A percentile compares a stretch with the other conserved stretches of the same genome.
These are phyloP conservation scores for Trichoderma koningiopsis DNA, from an alignment of 2,329 filamentous ascomycete species.

Conservation along the genomic window DNA sequence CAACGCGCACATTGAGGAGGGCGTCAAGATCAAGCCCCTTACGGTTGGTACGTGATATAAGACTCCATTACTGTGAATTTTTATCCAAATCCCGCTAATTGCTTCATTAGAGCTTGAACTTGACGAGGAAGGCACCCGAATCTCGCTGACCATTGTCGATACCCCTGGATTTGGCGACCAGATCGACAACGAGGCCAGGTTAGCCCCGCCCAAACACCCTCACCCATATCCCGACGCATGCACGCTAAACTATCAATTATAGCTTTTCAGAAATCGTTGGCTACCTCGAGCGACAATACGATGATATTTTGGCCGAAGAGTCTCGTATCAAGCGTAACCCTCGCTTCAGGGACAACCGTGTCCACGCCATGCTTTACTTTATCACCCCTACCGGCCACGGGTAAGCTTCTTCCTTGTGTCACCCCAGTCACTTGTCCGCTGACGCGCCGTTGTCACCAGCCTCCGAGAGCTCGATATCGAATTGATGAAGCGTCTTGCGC, in stretches of 20 bases:
- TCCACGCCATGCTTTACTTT: slow-evolving; percentile 98
- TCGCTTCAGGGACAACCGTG: slow-evolving; percentile 97
- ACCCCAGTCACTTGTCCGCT: not conserved
- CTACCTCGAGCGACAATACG: slow-evolving; percentile 98
- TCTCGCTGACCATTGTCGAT: slow-evolving; percentile 97
- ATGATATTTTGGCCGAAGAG: slow-evolving; percentile 98
- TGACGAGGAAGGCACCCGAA: slow-evolving; percentile 97
- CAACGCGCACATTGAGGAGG: slow-evolving; percentile 90
- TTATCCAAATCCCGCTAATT: not conserved
- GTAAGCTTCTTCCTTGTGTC: slow-evolving; percentile 53
- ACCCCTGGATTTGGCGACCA: slow-evolving; percentile 98
- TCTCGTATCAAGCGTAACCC: slow-evolving; percentile 99
- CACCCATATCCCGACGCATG: not conserved
- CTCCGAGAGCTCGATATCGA: slow-evolving; percentile 99
- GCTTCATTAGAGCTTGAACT: slow-evolving; percentile 75
- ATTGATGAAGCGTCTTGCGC: slow-evolving; percentile 98
- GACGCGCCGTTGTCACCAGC: slow-evolving; percentile 49
- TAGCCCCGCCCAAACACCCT: slow-evolving; percentile 36
- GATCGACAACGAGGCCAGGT: slow-evolving; percentile 99
- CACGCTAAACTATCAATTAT: slow-evolving; percentile 25
- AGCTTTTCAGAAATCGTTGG: slow-evolving; percentile 98
- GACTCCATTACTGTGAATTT: not conserved
- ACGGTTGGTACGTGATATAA: slow-evolving; percentile 74
- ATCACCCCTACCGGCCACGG: slow-evolving; percentile 97
- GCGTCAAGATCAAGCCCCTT: slow-evolving; percentile 97